These are phyloP conservation scores for Aspergillus melleus DNA, from an alignment of 2,329 filamentous ascomycete genomes.

Conservation along the genomic window DNA sequence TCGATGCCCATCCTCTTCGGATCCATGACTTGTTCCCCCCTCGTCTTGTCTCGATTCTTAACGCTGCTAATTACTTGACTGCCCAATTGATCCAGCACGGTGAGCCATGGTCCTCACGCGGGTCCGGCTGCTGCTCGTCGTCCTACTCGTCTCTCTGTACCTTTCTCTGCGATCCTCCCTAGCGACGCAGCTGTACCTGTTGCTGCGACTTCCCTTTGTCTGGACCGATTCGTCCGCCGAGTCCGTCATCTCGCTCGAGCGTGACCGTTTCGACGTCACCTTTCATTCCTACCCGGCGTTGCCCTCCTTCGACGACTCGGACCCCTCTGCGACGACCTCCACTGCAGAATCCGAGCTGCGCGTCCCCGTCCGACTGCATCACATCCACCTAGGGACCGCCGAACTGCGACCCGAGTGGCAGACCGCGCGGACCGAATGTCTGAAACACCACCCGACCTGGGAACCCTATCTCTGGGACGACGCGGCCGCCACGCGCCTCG, in stretches of 20 bases:
- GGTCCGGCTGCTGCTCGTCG: not conserved
- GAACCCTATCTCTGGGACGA: conserved; percentile 18
- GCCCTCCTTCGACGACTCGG: not conserved
- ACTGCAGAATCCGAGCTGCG: not conserved
- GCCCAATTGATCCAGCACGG: not conserved
- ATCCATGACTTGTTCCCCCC: not conserved
- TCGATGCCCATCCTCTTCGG: not conserved
- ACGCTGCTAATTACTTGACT: not conserved
- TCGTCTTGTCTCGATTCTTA: not conserved
- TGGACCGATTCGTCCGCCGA: not conserved
- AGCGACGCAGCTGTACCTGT: not conserved
- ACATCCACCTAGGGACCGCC: conserved; percentile 16
- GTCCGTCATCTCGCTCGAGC: conserved; percentile 3
- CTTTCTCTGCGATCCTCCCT: not conserved
- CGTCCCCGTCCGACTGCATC: conserved; percentile 7
- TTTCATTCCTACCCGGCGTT: conserved; percentile 4
- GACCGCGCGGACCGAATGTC: conserved; percentile 15
- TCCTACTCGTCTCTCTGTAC: not conserved
- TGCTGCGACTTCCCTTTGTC: conserved; percentile 11
- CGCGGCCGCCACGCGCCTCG: conserved; percentile 11
- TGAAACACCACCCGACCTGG: conserved; percentile 18
- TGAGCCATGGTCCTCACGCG: not conserved
- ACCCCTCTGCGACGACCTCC: not conserved
- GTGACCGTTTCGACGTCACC: conserved; percentile 9
- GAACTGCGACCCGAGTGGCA: conserved; percentile 19